phyloP scores from a whole-genome alignment of 768 basidiomycete species.

The Gloeostereum incarnatum region DNA sequence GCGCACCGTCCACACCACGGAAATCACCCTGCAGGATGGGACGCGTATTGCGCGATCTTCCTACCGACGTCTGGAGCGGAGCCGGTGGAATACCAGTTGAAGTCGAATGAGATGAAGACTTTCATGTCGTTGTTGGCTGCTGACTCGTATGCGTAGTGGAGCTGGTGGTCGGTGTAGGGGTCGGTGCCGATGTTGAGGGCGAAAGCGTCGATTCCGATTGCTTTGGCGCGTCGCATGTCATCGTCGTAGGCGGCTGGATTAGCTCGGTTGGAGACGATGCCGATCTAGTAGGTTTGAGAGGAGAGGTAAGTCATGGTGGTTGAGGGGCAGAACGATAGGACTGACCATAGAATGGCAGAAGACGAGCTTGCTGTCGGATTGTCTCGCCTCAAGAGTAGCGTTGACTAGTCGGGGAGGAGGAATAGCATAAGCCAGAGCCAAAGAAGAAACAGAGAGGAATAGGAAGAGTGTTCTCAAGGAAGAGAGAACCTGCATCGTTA shows the following conservation, averaged over 20 bases:
- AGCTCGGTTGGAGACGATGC: slow-evolving; percentile 9
- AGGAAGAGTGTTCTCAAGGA: too few species aligned
- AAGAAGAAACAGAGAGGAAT: too few species aligned
- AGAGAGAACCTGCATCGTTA: too few species aligned
- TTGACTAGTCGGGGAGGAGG: too few species aligned
- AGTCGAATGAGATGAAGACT: slow-evolving; percentile 29
- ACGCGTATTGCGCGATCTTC: slow-evolving; percentile 27
- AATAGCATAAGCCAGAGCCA: too few species aligned
- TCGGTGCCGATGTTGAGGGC: slow-evolving; percentile 35
- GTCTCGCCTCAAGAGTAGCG: too few species aligned
- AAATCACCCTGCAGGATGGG: slow-evolving; percentile 11
- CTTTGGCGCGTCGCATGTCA: slow-evolving; percentile 13
- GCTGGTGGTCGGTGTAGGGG: slow-evolving; percentile 23
- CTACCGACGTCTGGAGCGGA: slow-evolving; percentile 17
- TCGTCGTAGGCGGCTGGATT: slow-evolving; percentile 10
- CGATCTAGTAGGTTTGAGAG: too few species aligned
- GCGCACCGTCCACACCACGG: slow-evolving; percentile 9
- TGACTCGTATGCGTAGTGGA: slow-evolving; percentile 26
- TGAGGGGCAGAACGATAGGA: neutral
- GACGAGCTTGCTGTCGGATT: slow-evolving; percentile 11
- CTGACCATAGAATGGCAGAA: slow-evolving; percentile 11
- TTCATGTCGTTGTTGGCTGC: slow-evolving; percentile 18
- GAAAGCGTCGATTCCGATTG: slow-evolving; percentile 26
- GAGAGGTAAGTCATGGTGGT: neutral
- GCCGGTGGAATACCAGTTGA: slow-evolving; percentile 12